Base-by-base conservation (phyloP, 163 green algal genomes). In the Smithsoniella earleae region DNA sequence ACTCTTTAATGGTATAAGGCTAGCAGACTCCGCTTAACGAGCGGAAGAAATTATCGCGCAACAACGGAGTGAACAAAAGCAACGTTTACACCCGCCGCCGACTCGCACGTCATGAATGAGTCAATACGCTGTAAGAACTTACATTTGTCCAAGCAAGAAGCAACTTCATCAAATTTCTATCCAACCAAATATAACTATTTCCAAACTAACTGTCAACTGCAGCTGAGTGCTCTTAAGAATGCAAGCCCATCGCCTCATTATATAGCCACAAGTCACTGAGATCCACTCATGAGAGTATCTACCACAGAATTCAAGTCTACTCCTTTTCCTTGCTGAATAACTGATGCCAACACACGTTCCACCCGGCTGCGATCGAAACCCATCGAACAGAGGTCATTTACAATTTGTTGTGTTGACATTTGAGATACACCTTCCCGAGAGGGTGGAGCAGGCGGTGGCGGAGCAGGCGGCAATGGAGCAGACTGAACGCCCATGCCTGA, bases 291-390 rank as follows among this genome's bases (percentile, higher is more conserved):
- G n/a, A 69, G 58, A 34, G 25, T 69, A 36, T 69, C 58, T 30
- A 69, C 58, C 18, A 69, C 58, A 43, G 16, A 16, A 33, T 69
- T 69, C 20, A 69, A 33, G 58, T 69, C 58, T n/a, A 69, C 25
- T n/a, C 58, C 58, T 34, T 69, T 69, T 18, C 58, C 58, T 34
- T 69, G 58, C 8, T 69, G 31, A 6, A 69, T 30, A 30, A 69
- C 34, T 34, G 58, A 69, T 10, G 58, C 58, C 58, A 69, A 33
- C 58, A 69, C 58, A 16, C 58, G 58, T 31, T 69, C 58, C 22
- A 69, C 58, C 25, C 43, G 58, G 16, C 3, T 6, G 1, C 58
- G 58, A 20, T 33, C n/a, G 25, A 69, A 69, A n/a, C 58, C 58
- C 58, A 69, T 69, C 1, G n/a, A 43, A 33, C 58, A 69, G n/a